These are phyloP conservation scores for Puccinia horiana DNA, from an alignment of 1,284 basidiomycete species.

Conservation along the genomic window DNA sequence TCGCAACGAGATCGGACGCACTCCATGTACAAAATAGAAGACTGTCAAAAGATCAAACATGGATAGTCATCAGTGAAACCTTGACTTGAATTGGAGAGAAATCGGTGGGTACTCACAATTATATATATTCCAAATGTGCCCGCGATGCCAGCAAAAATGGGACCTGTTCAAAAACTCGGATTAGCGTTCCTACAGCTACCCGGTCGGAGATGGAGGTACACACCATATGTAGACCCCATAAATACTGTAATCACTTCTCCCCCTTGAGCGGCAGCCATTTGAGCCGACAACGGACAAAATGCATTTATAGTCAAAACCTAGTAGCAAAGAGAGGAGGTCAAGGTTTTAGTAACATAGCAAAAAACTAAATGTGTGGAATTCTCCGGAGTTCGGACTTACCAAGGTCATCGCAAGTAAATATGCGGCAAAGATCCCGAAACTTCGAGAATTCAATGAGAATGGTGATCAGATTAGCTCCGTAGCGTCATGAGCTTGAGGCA, in stretches of 20 bases:
- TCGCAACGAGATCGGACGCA: constrained; percentile 1
- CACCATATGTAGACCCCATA: constrained; percentile 48
- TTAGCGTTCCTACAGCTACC: neutral
- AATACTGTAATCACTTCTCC: constrained; percentile 13
- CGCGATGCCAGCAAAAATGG: constrained; percentile 80
- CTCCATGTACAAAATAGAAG: constrained; percentile 49
- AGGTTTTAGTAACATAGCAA: neutral
- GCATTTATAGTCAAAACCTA: constrained; percentile 46
- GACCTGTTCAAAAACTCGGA: constrained; percentile 61
- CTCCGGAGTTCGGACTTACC: constrained; percentile 9
- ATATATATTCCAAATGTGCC: constrained; percentile 72
- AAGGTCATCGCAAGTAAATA: constrained; percentile 49
- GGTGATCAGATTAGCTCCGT: neutral
- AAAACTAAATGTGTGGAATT: too few relatives aligned
- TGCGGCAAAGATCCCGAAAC: constrained; percentile 45
- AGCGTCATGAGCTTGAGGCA: neutral
- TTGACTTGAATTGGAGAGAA: neutral
- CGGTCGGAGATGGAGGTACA: neutral
- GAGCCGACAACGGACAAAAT: constrained; percentile 36
- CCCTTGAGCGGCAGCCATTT: constrained; percentile 26
- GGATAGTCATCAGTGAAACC: neutral
- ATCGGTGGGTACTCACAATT: constrained; percentile 8
- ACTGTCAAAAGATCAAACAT: neutral
- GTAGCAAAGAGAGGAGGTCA: neutral
- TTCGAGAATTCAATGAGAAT: neutral